Conservation (phyloP, 2,329 filamentous ascomycete genomes). For the Knufia petricola region DNA sequence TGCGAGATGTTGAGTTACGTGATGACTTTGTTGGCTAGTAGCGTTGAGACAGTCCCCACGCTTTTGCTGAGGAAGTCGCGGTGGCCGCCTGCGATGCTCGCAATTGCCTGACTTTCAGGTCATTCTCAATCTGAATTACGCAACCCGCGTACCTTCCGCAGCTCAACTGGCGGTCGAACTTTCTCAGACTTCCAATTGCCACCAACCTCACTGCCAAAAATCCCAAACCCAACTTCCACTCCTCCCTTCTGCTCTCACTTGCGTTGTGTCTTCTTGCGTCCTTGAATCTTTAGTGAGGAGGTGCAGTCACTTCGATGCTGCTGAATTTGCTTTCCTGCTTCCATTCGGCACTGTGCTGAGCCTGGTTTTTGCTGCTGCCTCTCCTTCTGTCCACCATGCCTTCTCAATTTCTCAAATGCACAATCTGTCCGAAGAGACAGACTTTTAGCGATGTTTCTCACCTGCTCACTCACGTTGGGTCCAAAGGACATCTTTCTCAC, state of each 20-base stretch:
- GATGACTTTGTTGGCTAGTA: slow-evolving; percentile 18
- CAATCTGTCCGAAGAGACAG: slow-evolving; percentile 69
- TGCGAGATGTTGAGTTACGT: slow-evolving; percentile 25
- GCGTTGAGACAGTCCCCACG: slow-evolving; percentile 24
- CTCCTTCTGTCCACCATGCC: slow-evolving; percentile 20
- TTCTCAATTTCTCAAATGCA: slow-evolving; percentile 47
- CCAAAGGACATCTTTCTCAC: slow-evolving; percentile 81
- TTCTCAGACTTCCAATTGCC: background rate
- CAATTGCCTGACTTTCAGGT: background rate
- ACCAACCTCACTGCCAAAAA: slow-evolving; percentile 7
- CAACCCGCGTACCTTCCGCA: slow-evolving; percentile 5
- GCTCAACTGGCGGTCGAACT: slow-evolving; percentile 1
- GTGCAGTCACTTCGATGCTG: slow-evolving; percentile 4
- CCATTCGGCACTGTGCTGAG: slow-evolving; percentile 10
- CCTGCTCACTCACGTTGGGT: slow-evolving; percentile 81
- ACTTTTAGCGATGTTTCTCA: slow-evolving; percentile 86
- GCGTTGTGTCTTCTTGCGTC: slow-evolving; percentile 5
- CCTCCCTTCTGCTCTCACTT: slow-evolving; percentile 4
- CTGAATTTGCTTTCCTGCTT: slow-evolving; percentile 5
- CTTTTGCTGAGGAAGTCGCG: background rate
- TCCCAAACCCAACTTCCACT: background rate
- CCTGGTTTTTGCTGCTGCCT: slow-evolving; percentile 20
- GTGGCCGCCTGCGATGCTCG: background rate
- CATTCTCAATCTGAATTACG: background rate
- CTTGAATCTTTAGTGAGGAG: slow-evolving; percentile 7